phyloP scores from a whole-genome alignment of 176 grass and related monocot genomes.

The Oryza punctata region DNA sequence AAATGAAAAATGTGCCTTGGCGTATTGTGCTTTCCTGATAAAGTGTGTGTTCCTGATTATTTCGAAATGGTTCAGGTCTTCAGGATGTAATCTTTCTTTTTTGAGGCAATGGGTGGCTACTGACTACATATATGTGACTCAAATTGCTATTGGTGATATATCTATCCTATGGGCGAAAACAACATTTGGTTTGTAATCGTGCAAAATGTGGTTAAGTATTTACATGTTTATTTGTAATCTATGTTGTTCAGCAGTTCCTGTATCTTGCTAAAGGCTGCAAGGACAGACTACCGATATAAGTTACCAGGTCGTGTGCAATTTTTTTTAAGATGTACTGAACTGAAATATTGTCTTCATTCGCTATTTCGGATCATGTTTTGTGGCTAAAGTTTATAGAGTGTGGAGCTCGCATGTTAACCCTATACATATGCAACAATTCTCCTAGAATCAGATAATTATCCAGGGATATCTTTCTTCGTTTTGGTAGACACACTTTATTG shows the following conservation, averaged over 20 bases:
- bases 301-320: not conserved
- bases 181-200: not conserved
- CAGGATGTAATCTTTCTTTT: not conserved
- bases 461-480: not conserved
- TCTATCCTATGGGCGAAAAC: not conserved
- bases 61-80: not conserved
- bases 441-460: not conserved
- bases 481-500: not conserved
- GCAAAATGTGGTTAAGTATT: not conserved
- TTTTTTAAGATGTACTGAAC: not conserved
- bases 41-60: not conserved
- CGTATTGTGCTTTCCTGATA: not conserved
- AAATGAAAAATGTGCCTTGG: conserved; percentile 19
- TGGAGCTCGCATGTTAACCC: not conserved
- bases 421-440: not conserved
- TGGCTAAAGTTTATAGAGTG: not conserved
- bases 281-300: not conserved
- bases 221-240: not conserved
- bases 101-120: too few relatives aligned
- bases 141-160: not conserved
- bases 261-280: not conserved
- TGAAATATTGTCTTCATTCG: not conserved
- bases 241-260: not conserved
- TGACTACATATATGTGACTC: not conserved
- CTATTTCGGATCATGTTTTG: not conserved